A percentile compares a stretch with the other conserved stretches of the same genome.
Conservation (phyloP, 441 rosid species). For the Pelargonium citronellum region DNA sequence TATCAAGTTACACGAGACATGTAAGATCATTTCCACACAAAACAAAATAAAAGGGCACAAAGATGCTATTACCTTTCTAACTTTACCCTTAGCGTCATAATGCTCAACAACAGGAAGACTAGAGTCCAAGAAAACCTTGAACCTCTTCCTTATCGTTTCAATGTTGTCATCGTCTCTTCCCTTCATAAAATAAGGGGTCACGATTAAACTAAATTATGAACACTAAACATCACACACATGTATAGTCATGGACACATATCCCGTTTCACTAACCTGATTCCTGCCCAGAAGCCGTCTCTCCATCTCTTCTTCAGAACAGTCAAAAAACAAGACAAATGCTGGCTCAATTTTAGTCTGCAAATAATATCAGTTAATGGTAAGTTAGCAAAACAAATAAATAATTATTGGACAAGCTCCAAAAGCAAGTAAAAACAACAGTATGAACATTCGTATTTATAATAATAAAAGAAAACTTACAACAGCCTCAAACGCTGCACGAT, state of each 20-base stretch:
- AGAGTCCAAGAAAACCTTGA: constrained; percentile 73
- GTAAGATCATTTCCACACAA: constrained; percentile 9
- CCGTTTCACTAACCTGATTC: constrained; percentile 54
- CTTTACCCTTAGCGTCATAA: constrained; percentile 67
- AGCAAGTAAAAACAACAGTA: not conserved
- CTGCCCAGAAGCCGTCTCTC: constrained; percentile 64
- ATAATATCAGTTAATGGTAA: constrained; percentile 10
- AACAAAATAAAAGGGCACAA: constrained; percentile 10
- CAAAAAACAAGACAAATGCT: constrained; percentile 61
- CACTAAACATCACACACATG: not conserved
- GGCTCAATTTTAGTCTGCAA: constrained; percentile 71
- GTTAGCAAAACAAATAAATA: too few species aligned
- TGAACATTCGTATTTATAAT: not conserved
- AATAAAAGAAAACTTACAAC: constrained; percentile 44
- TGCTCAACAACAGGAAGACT: constrained; percentile 66
- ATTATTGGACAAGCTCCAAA: too few species aligned
- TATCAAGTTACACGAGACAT: constrained; percentile 7
- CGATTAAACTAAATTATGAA: not conserved
- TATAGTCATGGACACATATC: not conserved
- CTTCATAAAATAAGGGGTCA: constrained; percentile 27
- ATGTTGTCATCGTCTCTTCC: constrained; percentile 91
- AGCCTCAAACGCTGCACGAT: constrained; percentile 72
- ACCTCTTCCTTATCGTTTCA: constrained; percentile 79
- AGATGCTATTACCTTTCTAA: constrained; percentile 51
- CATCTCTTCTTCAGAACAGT: constrained; percentile 80